phyloP scores from a whole-genome alignment of 2,329 filamentous ascomycete genomes.

The Pseudogymnoascus sp. region DNA sequence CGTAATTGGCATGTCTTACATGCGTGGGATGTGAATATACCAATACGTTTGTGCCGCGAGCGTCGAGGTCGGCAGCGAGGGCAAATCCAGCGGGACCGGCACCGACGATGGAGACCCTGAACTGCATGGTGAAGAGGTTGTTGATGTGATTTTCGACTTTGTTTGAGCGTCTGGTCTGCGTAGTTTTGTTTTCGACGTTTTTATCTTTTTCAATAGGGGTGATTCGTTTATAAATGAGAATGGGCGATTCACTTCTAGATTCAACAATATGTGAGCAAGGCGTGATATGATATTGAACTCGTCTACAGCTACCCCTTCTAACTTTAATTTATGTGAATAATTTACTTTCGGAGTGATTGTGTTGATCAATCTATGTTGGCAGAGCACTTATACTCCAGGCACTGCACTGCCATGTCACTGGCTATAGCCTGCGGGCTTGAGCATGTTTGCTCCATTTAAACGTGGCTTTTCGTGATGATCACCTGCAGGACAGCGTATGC shows the following conservation, averaged over 20 bases:
- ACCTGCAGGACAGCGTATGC: not conserved
- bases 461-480: not conserved
- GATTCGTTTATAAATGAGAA: not conserved
- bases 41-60: conserved; percentile 15
- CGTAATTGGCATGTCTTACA: conserved; percentile 12
- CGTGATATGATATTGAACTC: not conserved
- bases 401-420: not conserved
- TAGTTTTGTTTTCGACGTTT: not conserved
- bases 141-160: not conserved
- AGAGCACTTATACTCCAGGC: not conserved
- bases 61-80: conserved; percentile 9
- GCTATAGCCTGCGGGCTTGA: not conserved
- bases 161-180: not conserved
- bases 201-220: not conserved
- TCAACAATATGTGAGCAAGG: not conserved
- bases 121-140: not conserved
- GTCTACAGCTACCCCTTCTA: not conserved
- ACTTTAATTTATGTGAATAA: not conserved
- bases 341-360: not conserved
- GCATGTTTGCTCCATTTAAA: conserved; percentile 7
- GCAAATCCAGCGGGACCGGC: conserved; percentile 13
- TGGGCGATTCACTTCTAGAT: not conserved
- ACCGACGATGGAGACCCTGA: conserved; percentile 14
- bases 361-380: not conserved
- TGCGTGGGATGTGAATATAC: conserved; percentile 20